Percentiles rank a stretch among this genome's conserved stretches.
These are phyloP conservation scores for Gastroboletus turbinatus DNA, from an alignment of 1,284 basidiomycete genomes.

Conservation along the genomic window DNA sequence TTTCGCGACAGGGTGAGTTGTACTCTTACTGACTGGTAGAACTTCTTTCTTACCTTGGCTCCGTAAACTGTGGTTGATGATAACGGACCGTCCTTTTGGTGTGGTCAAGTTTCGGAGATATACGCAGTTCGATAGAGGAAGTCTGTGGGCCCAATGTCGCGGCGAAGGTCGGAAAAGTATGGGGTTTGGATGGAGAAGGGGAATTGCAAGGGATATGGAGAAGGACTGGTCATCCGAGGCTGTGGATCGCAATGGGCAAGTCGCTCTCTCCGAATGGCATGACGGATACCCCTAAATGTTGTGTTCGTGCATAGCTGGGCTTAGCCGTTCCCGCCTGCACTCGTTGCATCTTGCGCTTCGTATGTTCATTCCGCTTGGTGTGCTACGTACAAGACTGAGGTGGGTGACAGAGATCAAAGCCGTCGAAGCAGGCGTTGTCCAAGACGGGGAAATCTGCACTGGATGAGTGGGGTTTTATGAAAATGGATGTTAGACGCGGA, in stretches of 20 bases:
- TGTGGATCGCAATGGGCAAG: constrained; percentile 40
- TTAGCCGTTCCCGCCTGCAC: constrained; percentile 33
- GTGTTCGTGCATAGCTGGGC: constrained; percentile 26
- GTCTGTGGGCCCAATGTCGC: constrained; percentile 40
- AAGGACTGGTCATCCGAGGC: constrained; percentile 26
- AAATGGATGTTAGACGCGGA: neutral
- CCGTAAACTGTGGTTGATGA: neutral
- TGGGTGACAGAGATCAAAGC: constrained; percentile 30
- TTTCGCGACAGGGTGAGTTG: constrained; percentile 42
- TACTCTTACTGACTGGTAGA: neutral
- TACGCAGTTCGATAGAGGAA: constrained; percentile 32
- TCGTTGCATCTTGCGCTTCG: constrained; percentile 39
- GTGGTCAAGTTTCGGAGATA: constrained; percentile 24
- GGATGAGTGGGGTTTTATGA: neutral
- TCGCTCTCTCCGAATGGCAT: neutral
- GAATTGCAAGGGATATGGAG: constrained; percentile 43
- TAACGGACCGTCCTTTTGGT: neutral
- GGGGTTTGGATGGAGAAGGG: constrained; percentile 47
- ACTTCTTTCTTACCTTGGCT: neutral
- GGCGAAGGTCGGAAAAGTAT: constrained; percentile 39
- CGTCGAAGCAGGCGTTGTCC: constrained; percentile 23
- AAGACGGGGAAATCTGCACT: constrained; percentile 11
- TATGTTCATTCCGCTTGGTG: constrained; percentile 13
- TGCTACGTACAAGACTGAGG: neutral
- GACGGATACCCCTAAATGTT: neutral